Conservation (phyloP, 257 asterid species). For the Forsythia suspensa region DNA sequence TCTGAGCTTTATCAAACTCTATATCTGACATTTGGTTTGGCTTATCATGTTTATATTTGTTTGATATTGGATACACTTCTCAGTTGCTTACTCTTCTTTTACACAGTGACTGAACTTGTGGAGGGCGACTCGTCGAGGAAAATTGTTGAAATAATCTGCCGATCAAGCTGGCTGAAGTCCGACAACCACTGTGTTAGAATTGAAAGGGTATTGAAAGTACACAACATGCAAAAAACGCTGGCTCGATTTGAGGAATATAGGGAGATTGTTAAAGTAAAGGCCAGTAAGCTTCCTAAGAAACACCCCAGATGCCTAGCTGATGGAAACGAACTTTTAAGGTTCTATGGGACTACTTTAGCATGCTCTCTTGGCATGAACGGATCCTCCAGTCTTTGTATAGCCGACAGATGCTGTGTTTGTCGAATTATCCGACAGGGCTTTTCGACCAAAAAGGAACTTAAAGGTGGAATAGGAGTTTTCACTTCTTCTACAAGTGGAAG, state of each 20-base stretch:
- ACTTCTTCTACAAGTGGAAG: constrained; percentile 84
- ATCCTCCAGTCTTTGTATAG: constrained; percentile 63
- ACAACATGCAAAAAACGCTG: constrained; percentile 69
- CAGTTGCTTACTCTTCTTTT: background rate
- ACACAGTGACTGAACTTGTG: constrained; percentile 75
- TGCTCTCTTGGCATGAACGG: constrained; percentile 81
- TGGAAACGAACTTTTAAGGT: constrained; percentile 82
- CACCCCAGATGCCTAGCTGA: constrained; percentile 94
- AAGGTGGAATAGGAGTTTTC: constrained; percentile 72
- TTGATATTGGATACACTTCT: background rate
- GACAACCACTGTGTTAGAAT: constrained; percentile 60
- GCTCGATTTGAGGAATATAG: constrained; percentile 78
- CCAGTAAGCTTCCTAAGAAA: constrained; percentile 72
- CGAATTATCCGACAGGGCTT: constrained; percentile 69
- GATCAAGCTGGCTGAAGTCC: constrained; percentile 67
- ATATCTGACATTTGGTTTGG: background rate
- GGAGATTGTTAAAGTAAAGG: constrained; percentile 68
- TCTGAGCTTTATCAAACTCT: background rate
- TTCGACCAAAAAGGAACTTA: constrained; percentile 54
- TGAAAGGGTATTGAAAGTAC: constrained; percentile 72
- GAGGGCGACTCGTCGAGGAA: constrained; percentile 94
- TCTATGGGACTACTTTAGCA: constrained; percentile 65
- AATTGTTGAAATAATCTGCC: constrained; percentile 83
- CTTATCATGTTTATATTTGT: constrained; percentile 8
- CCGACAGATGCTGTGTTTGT: constrained; percentile 75